Conservation (phyloP, 768 basidiomycete genomes). For the Clavaria fumosa region DNA sequence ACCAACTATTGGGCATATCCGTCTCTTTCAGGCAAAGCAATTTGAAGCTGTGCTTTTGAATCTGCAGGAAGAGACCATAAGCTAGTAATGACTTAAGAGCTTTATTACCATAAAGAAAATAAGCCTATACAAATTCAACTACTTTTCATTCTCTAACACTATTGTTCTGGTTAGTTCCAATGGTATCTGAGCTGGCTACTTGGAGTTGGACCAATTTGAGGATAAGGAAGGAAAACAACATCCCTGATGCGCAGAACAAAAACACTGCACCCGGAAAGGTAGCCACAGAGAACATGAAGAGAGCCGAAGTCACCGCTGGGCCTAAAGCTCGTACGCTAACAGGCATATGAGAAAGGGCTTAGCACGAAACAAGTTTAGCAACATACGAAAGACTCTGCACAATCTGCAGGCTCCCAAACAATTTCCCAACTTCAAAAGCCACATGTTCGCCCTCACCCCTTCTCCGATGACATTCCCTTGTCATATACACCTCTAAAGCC, state of each 20-base stretch:
- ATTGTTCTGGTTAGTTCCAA: too few species aligned
- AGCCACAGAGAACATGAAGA: conserved; percentile 58
- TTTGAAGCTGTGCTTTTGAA: too few species aligned
- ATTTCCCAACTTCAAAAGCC: conserved; percentile 41
- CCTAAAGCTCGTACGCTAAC: conserved; percentile 50
- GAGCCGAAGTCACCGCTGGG: conserved; percentile 57
- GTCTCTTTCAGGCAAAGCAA: too few species aligned
- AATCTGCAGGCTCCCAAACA: conserved; percentile 77
- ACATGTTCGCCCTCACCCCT: conserved; percentile 19
- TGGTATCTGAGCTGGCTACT: not conserved
- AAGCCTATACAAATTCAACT: too few species aligned
- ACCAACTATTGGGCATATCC: too few species aligned
- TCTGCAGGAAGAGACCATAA: too few species aligned
- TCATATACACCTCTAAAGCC: conserved; percentile 47
- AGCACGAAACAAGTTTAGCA: not conserved
- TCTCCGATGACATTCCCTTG: conserved; percentile 11
- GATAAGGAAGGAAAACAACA: conserved; percentile 28
- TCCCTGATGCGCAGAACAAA: conserved; percentile 30
- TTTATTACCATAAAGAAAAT: too few species aligned
- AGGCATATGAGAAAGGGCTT: conserved; percentile 2
- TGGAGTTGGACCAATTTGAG: conserved; percentile 33
- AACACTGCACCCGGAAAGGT: conserved; percentile 58
- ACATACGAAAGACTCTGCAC: conserved; percentile 50
- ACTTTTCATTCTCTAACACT: too few species aligned
- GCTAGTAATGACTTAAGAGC: too few species aligned